Conservation (phyloP, 805 yeast genomes). For the Wickerhamomyces subpelliculosus region DNA sequence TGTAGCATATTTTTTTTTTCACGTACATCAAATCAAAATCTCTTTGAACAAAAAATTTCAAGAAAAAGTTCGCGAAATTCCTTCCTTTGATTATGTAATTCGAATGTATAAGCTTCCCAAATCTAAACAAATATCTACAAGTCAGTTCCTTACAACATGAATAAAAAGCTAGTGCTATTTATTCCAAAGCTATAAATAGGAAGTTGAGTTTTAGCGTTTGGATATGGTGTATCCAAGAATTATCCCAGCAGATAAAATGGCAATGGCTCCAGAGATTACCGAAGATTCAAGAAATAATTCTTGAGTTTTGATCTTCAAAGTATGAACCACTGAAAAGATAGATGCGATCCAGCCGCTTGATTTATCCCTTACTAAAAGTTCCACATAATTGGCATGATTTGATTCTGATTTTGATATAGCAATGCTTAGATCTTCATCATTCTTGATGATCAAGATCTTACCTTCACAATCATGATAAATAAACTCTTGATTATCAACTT, state of each 20-base stretch:
- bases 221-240: constrained; percentile 15
- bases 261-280: constrained; percentile 9
- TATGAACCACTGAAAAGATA: not conserved
- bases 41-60: not conserved
- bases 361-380: constrained; percentile 5
- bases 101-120: too few species aligned
- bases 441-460: not conserved
- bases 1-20: not conserved
- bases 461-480: constrained; percentile 16
- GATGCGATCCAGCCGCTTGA: not conserved
- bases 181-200: not conserved
- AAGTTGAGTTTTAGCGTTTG: not conserved
- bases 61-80: not conserved
- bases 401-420: constrained; percentile 17
- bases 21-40: not conserved
- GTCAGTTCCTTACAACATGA: too few species aligned
- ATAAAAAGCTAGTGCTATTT: too few species aligned
- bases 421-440: constrained; percentile 23
- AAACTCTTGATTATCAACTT: not conserved
- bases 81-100: not conserved
- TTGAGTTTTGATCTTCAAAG: not conserved
- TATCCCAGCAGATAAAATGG: constrained; percentile 17
- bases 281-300: not conserved
- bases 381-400: constrained; percentile 7
- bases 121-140: too few species aligned